phyloP scores from a whole-genome alignment of 495 filamentous ascomycete genomes.

The Ramalina intermedia region DNA sequence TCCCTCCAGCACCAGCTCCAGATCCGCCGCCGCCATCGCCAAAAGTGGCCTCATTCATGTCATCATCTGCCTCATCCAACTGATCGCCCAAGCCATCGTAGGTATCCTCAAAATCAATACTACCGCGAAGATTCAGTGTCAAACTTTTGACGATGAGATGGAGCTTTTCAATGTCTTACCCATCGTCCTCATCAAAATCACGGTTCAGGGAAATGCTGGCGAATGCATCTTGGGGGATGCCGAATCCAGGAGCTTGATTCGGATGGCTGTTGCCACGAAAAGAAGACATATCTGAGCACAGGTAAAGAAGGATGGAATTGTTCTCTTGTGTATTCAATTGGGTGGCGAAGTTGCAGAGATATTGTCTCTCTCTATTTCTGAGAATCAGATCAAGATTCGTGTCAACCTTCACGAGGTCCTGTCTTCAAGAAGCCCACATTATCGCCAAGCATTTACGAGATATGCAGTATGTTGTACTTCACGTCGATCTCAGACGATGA shows the following conservation, averaged over 20 bases:
- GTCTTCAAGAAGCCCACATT: too few relatives aligned
- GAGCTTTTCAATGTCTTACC: conserved; percentile 35
- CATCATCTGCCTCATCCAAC: conserved; percentile 85
- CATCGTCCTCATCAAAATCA: conserved; percentile 41
- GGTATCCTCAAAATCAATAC: conserved; percentile 91
- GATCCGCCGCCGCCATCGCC: conserved; percentile 30
- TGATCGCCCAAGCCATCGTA: conserved; percentile 92
- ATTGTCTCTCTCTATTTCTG: too few relatives aligned
- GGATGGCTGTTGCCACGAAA: conserved; percentile 29
- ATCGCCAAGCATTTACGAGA: too few relatives aligned
- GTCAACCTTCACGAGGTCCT: too few relatives aligned
- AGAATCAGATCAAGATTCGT: too few relatives aligned
- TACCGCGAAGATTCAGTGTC: conserved; percentile 13
- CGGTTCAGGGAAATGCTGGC: conserved; percentile 52
- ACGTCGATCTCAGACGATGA: too few relatives aligned
- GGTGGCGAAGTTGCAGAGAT: too few relatives aligned
- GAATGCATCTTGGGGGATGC: conserved; percentile 76
- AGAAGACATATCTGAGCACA: not conserved
- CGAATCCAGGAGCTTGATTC: conserved; percentile 49
- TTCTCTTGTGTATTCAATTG: too few relatives aligned
- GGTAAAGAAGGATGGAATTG: too few relatives aligned
- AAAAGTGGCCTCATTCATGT: conserved; percentile 97
- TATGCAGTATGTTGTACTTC: too few relatives aligned
- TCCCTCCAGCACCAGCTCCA: conserved; percentile 1
- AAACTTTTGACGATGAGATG: not conserved